These are phyloP conservation scores for Monosporozyma aquatica DNA, from an alignment of 805 yeast genomes.

Conservation along the genomic window DNA sequence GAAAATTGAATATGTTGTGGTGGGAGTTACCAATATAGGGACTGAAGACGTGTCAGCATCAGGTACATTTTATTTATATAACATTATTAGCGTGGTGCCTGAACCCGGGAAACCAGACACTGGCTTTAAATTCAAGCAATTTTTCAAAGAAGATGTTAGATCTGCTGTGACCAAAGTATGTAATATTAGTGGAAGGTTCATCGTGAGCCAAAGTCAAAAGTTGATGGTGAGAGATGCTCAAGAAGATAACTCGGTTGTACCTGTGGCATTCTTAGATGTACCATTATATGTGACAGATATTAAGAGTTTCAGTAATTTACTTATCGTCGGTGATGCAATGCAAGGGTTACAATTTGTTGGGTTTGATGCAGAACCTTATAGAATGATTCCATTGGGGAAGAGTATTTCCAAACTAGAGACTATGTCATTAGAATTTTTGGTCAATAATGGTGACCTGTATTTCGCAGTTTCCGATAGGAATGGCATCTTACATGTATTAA, in stretches of 20 bases:
- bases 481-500: conserved; percentile 58
- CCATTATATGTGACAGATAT: conserved; percentile 69
- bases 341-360: conserved; percentile 71
- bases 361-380: conserved; percentile 89
- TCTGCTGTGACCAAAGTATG: conserved; percentile 77
- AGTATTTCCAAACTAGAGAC: conserved; percentile 59
- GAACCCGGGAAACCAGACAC: conserved; percentile 84
- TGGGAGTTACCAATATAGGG: conserved; percentile 70
- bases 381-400: conserved; percentile 71
- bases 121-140: conserved; percentile 63
- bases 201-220: conserved; percentile 80
- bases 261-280: conserved; percentile 90
- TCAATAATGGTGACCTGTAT: conserved; percentile 58
- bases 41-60: conserved; percentile 74
- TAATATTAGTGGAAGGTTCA: conserved; percentile 74
- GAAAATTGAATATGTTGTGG: conserved; percentile 57
- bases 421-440: conserved; percentile 52
- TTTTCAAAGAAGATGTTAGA: conserved; percentile 62
- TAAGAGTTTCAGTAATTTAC: conserved; percentile 72
- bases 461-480: conserved; percentile 62
- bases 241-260: conserved; percentile 77
- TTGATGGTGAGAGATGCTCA: conserved; percentile 70
- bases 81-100: conserved; percentile 75
- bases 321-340: conserved; percentile 73
- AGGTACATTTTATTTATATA: conserved; percentile 69